These are phyloP conservation scores for Coemansia sp. DNA, from an alignment of 192 early-diverging fungal species.

Conservation along the genomic window DNA sequence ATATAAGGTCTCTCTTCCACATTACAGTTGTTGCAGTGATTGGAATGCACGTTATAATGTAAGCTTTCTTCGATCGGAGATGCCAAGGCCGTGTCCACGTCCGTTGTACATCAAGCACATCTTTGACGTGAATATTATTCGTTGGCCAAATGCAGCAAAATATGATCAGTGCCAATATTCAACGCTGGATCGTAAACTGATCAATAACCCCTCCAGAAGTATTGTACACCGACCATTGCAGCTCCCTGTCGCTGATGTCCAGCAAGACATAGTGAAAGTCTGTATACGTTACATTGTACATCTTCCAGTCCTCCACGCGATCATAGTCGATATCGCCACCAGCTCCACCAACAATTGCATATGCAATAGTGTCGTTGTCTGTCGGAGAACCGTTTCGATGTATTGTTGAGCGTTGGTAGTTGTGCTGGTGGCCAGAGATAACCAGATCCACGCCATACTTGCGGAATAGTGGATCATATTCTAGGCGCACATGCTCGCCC, in stretches of 20 bases:
- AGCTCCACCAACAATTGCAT: constrained; percentile 73
- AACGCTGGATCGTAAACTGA: constrained; percentile 26
- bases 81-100: too few relatives aligned
- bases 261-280: constrained; percentile 58
- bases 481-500: constrained; percentile 65
- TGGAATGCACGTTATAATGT: too few relatives aligned
- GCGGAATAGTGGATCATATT: constrained; percentile 68
- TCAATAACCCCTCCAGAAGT: constrained; percentile 26
- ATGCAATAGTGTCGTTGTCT: constrained; percentile 56
- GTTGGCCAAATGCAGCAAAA: too few relatives aligned
- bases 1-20: too few relatives aligned
- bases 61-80: too few relatives aligned
- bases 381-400: constrained; percentile 12
- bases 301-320: constrained; percentile 62
- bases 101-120: too few relatives aligned
- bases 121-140: too few relatives aligned
- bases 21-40: too few relatives aligned
- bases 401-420: constrained; percentile 64
- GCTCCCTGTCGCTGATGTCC: constrained; percentile 21
- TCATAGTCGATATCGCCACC: constrained; percentile 65
- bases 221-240: constrained; percentile 32
- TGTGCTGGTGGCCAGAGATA: constrained; percentile 78
- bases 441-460: constrained; percentile 68
- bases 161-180: background rate
- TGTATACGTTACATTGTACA: constrained; percentile 58